Evolutionary conservation across 495 filamentous ascomycete genomes (phyloP).

Genomic region (Xylaria telfairii): DNA sequence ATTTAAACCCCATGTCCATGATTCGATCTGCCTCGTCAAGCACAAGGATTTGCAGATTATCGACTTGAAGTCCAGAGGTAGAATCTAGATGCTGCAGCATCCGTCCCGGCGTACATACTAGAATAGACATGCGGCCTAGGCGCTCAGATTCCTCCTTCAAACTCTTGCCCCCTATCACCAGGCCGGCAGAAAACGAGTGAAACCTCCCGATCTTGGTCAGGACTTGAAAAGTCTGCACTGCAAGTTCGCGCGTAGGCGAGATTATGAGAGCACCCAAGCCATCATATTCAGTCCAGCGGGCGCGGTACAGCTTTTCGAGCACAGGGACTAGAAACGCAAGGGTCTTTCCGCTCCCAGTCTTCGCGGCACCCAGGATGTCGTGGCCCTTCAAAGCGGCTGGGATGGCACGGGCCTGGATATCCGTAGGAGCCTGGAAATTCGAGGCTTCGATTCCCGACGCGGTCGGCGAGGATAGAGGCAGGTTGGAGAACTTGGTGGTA

Average conservation of each 20-base stretch:
- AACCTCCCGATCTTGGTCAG: slow-evolving; percentile 87
- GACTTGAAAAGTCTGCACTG: slow-evolving; percentile 97
- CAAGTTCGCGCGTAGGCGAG: slow-evolving; percentile 91
- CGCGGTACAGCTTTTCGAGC: slow-evolving; percentile 91
- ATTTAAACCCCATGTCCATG: slow-evolving; percentile 97
- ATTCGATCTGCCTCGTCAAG: slow-evolving; percentile 97
- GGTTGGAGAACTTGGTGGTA: slow-evolving; percentile 70
- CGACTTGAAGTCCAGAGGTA: slow-evolving; percentile 86
- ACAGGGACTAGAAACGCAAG: slow-evolving; percentile 91
- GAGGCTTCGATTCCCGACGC: slow-evolving; percentile 78
- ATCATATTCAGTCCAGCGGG: slow-evolving; percentile 87
- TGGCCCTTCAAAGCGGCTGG: slow-evolving; percentile 82
- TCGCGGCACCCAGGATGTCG: slow-evolving; percentile 94
- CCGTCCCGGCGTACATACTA: slow-evolving; percentile 93
- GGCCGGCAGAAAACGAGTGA: slow-evolving; percentile 88
- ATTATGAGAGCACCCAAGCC: slow-evolving; percentile 92
- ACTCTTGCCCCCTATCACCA: slow-evolving; percentile 95
- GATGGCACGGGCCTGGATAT: slow-evolving; percentile 88
- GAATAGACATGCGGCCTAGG: slow-evolving; percentile 92
- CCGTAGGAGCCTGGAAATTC: slow-evolving; percentile 88
- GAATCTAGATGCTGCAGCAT: slow-evolving; percentile 97
- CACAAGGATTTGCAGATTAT: slow-evolving; percentile 90
- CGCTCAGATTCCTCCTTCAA: slow-evolving; percentile 86
- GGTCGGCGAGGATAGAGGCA: slow-evolving; percentile 89
- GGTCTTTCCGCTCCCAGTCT: slow-evolving; percentile 97